Base-by-base conservation (phyloP, 768 basidiomycete species). In the Leccinum sublutescens region DNA sequence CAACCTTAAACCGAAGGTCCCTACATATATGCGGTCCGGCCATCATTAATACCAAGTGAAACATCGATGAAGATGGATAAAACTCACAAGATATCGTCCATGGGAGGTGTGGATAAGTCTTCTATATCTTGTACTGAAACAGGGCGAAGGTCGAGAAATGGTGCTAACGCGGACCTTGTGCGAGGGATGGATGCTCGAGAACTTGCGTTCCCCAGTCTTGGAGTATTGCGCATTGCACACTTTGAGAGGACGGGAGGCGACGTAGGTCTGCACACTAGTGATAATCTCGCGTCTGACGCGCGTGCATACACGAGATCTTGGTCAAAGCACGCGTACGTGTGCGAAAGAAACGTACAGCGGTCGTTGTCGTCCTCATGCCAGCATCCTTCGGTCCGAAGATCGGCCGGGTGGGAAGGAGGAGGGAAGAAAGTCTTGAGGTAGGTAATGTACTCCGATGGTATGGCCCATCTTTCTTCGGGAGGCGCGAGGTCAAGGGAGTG, bases 161-260 rank as follows among this genome's bases (percentile, higher is more conserved):
- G 58, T 21, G 57, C 59, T 51, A 73, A 66, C 40, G 61, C 64
- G 34, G 62, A 55, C 54, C 49, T 57, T 48, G 66, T 72, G 23
- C 57, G 67, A 33, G 72, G 70, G 15, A 71, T 55, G n/a, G 66
- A 70, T 52, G 65, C 59, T 25, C 64, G 60, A n/a, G 69, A 68
- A 50, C 15, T 62, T 63, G 56, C 61, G 25, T 38, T 55, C 50
- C 82, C 79, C 7, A 77, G 62, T 36, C 67, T 71, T 1, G 81
- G 83, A 9, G 83, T 85, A 64, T 79, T 74, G n/a, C 71, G 76
- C 38, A 70, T 72, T 3, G 85, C 79, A 15, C 75, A 74, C 36
- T 74, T 72, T 48, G 84, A 81, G 50, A 71, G 70, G 12, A 82
- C 64, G 11, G 82, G 79, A 10, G 77, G 74, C 59, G 66, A 66